Evolutionary conservation across 345 rosid species (phyloP), one percentile per base, ranked within the genome.

Genomic region (Pistacia integerrima): DNA sequence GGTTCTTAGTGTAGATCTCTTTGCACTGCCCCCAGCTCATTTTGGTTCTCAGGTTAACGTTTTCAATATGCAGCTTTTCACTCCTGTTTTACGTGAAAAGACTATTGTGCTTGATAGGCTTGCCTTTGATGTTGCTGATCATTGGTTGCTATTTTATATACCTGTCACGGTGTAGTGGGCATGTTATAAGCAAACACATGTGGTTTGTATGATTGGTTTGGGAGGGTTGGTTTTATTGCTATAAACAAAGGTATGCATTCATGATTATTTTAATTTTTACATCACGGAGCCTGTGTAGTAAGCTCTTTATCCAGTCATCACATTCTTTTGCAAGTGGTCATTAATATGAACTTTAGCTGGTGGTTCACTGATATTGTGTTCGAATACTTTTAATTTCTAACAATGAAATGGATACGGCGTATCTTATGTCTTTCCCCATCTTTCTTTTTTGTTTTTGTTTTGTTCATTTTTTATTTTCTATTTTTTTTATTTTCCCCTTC

Each of bases 201-300:
- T 88, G 86, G 89, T 87, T 81, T 76, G 55, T 72, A 79, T 80
- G 78, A 82, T 79, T 84, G 63, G 76, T 77, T 44, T 82, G 78
- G 87, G 81, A 68, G 78, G 81, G 77, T 83, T 86, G 81, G 70
- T 79, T 81, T 77, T 74, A 70, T 76, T 80, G 64, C 74, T 78
- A 63, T 56, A 61, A 78, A 17, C 74, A 61, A 81, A 84, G 90
- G 91, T 89, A 88, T 83, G 95, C 83, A 44, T 79, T 80, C 69
- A 62, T 55, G 22, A 68, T 70, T 76, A 73, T 59, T 64, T 70
- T 56, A 59, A 64, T 1, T 61, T 60, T 52, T 76, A 55, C n/a
- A 75, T 52, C 66, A 44, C 64, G 76, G 76, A 81, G 79, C 78
- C 66, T 76, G 56, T 70, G 73, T 49, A 73, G n/a, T 71, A 46